Evolutionary conservation across 75 land plant species (phyloP).

Genomic region (Picea glauca): DNA sequence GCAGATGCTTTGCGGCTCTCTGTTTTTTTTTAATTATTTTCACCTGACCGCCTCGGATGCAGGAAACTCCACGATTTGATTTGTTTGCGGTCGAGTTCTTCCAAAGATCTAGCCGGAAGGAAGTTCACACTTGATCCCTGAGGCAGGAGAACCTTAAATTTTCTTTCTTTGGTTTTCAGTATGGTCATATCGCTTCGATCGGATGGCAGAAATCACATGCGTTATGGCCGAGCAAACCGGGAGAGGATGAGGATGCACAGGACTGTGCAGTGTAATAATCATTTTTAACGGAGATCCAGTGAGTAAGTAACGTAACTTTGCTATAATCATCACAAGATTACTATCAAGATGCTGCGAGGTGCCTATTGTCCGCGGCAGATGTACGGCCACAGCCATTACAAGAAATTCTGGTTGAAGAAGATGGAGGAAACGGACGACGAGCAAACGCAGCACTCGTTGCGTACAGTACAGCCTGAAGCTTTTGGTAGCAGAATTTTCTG

Average conservation of each 20-base stretch:
- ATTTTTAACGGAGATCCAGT: not conserved
- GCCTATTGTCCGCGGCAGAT: not conserved
- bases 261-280: not conserved
- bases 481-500: not conserved
- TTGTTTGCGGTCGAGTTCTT: too few relatives aligned
- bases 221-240: not conserved
- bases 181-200: too few relatives aligned
- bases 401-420: constrained; percentile 19
- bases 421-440: constrained; percentile 1
- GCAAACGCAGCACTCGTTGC: too few relatives aligned
- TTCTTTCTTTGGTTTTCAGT: not conserved
- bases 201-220: not conserved
- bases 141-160: too few relatives aligned
- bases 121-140: not conserved
- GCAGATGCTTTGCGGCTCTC: not conserved
- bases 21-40: too few relatives aligned
- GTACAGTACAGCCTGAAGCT: not conserved
- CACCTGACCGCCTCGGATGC: too few relatives aligned
- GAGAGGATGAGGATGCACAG: not conserved
- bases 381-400: constrained; percentile 8
- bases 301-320: not conserved
- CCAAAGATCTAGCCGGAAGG: too few relatives aligned
- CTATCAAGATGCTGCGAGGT: constrained; percentile 1
- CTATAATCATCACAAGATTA: not conserved
- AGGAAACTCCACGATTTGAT: too few relatives aligned